Evolutionary conservation across 164 flowering plant species (phyloP).

Genomic region (Euptelea pleiosperma): DNA sequence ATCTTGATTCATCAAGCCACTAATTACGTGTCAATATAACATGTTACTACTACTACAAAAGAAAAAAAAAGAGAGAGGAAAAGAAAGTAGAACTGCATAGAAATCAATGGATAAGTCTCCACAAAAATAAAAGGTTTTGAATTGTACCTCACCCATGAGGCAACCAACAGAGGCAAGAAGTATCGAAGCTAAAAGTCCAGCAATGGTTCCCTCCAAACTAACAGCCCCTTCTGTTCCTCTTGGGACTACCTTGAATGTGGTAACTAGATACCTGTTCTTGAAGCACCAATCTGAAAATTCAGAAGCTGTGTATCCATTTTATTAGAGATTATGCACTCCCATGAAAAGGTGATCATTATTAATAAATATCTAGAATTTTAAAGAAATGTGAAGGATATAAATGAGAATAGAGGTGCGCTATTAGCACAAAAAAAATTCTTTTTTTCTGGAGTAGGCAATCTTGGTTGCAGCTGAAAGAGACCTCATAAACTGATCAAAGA

Average conservation of each 20-base stretch:
- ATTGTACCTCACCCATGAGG: conserved; percentile 62
- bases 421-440: no score
- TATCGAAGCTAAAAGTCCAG: conserved; percentile 77
- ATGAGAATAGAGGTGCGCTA: conserved; percentile 1
- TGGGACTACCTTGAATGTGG: conserved; percentile 85
- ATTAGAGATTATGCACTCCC: conserved; percentile 8
- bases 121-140: not conserved
- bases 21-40: no score
- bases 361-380: not conserved
- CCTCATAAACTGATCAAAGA: no score
- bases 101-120: not conserved
- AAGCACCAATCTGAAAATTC: conserved; percentile 18
- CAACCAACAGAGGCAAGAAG: conserved; percentile 69
- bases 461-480: no score
- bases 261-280: conserved; percentile 72
- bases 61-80: not conserved
- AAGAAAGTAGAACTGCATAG: not conserved
- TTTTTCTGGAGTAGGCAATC: no score
- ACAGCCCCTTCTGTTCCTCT: conserved; percentile 98
- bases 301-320: conserved; percentile 8
- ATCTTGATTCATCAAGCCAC: no score
- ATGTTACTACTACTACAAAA: no score
- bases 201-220: conserved; percentile 88
- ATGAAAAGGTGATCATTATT: not conserved
- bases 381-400: not conserved